Evolutionary conservation across 768 basidiomycete genomes (phyloP), one percentile per base, ranked within the genome.

Genomic region (Floccularia luteovirens): DNA sequence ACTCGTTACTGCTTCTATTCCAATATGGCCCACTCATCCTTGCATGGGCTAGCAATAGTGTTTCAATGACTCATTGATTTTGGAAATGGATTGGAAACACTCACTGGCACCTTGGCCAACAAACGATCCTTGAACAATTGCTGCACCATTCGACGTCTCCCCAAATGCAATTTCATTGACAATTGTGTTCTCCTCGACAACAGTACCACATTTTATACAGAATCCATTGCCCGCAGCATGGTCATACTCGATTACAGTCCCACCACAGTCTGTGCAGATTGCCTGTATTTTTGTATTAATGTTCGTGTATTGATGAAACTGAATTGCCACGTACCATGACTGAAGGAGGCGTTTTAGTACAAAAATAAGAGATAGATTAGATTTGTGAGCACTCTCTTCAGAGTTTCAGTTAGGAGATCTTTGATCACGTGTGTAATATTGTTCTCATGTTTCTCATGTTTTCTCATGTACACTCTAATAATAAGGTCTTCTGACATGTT

Each of bases 121-220:
- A 52, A 88, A 96, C 2, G 85, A 82, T 2, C 96, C 96, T 53
- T 93, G 87, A 1, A 96, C 93, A 70, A 97, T 89, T 1, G 94
- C 93, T 3, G 92, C 90, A 19, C 96, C 96, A 21, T 76, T 74
- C 8, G 84, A 75, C 3, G 87, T 86, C 68, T 99, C 96, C n/a
- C 91, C 90, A 50, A 99, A 99, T 1, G 82, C 79, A 41, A 99
- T 78, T 57, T 99, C 96, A 46, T 83, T 87, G 7, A 97, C 90
- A 44, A 98, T 91, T 2, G 84, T 79, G 53, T 90, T 92, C 60
- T 96, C 90, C 62, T 94, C 90, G 7, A 94, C 70, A 13, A 98
- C 91, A 5, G 82, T 86, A 33, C 90, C 90, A 50, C 93, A 97
- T 48, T 74, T 67, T 1, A 84, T 75, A 50, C 90, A 93, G 55